Evolutionary conservation across 2,329 filamentous ascomycete species (phyloP).

Genomic region (Trichoderma oligosporum): DNA sequence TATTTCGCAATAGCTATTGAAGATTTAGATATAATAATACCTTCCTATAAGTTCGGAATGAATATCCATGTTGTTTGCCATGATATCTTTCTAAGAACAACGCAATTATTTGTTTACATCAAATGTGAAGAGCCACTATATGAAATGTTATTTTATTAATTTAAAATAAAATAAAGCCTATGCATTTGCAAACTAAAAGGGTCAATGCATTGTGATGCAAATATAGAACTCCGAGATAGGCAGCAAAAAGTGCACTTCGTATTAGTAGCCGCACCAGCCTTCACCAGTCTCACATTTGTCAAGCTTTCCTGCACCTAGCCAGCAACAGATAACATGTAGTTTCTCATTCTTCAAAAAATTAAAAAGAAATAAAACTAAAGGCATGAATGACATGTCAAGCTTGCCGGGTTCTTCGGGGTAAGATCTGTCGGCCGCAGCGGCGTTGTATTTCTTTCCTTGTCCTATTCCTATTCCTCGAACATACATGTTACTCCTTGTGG

Average conservation of each 20-base stretch:
- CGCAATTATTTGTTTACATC: no score
- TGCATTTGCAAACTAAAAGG: no score
- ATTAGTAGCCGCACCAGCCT: background rate
- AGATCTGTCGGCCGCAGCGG: slow-evolving; percentile 15
- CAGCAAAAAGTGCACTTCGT: background rate
- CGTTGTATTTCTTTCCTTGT: background rate
- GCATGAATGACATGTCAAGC: background rate
- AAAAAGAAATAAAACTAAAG: background rate
- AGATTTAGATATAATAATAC: no score
- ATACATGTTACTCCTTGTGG: slow-evolving; percentile 6
- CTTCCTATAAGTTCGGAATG: no score
- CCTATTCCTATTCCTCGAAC: background rate
- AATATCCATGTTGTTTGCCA: no score
- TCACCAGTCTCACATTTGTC: background rate
- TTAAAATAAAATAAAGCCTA: no score
- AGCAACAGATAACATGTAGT: background rate
- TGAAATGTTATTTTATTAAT: no score
- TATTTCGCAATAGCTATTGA: no score
- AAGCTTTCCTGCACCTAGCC: background rate
- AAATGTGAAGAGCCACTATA: no score
- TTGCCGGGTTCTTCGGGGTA: background rate
- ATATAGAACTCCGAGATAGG: no score
- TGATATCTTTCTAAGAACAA: no score
- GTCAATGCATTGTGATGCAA: no score
- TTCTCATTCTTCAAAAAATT: background rate